phyloP scores from a whole-genome alignment of 139 green algal genomes.

The Chlorella sp. region DNA sequence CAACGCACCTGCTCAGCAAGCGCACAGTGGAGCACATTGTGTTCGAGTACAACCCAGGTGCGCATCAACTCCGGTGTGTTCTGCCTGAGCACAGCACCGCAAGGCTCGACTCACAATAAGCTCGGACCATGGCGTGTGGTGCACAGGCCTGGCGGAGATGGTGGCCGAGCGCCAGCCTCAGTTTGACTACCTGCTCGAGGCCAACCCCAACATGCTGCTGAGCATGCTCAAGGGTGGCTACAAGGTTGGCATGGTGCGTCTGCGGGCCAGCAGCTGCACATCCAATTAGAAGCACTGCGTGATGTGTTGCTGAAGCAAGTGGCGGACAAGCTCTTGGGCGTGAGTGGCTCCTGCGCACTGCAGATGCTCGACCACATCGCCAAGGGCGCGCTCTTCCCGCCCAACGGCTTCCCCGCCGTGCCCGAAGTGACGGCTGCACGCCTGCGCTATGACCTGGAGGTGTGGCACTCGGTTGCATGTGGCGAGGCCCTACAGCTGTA shows the following conservation, averaged over 20 bases:
- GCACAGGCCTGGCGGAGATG: neutral
- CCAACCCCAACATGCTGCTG: neutral
- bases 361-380: constrained; percentile 21
- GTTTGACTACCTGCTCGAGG: neutral
- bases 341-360: too few relatives aligned
- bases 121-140: neutral
- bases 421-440: neutral
- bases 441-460: constrained; percentile 8
- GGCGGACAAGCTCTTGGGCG: too few relatives aligned
- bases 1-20: neutral
- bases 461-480: too few relatives aligned
- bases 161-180: neutral
- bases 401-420: neutral
- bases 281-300: too few relatives aligned
- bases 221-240: too few relatives aligned
- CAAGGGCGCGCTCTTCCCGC: constrained; percentile 1
- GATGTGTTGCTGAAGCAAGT: too few relatives aligned
- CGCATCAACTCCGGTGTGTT: neutral
- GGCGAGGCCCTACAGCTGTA: too few relatives aligned
- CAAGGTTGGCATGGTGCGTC: neutral
- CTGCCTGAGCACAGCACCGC: neutral
- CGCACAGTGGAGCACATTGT: constrained; percentile 33
- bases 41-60: constrained; percentile 58
- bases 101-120: neutral
- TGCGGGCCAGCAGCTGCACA: too few relatives aligned